phyloP scores from a whole-genome alignment of 805 yeast genomes.

The Suhomyces sp. region DNA sequence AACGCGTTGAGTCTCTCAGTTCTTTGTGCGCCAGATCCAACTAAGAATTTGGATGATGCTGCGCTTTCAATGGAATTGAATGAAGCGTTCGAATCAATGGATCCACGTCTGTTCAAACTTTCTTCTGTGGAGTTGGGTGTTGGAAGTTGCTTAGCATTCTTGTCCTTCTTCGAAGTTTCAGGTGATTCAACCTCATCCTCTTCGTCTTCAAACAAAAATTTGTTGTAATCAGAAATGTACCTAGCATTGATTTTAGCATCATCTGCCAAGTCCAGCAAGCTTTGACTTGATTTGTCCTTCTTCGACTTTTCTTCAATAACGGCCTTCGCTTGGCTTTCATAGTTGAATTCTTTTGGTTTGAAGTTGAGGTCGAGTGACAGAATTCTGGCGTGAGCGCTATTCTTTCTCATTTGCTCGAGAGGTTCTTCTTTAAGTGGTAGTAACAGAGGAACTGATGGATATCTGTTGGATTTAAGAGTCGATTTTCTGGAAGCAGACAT shows the following conservation, averaged over 20 bases:
- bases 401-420: constrained; percentile 5
- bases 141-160: constrained; percentile 12
- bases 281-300: constrained; percentile 12
- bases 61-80: constrained; percentile 34
- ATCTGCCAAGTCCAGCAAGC: constrained; percentile 15
- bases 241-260: constrained; percentile 14
- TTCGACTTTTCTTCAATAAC: constrained; percentile 6
- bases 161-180: constrained; percentile 4
- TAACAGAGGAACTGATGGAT: constrained; percentile 35
- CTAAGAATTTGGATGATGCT: constrained; percentile 24
- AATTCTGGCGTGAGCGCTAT: constrained; percentile 13
- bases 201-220: constrained; percentile 18
- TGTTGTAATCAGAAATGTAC: constrained; percentile 28
- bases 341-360: constrained; percentile 11
- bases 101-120: constrained; percentile 10
- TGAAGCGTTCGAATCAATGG: constrained; percentile 16
- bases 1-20: constrained; percentile 10
- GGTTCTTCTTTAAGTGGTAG: constrained; percentile 6
- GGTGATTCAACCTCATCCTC: constrained; percentile 1
- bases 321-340: constrained; percentile 11
- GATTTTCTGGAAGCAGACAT: constrained; percentile 29
- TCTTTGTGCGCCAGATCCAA: constrained; percentile 15
- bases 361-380: constrained; percentile 23
- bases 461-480: constrained; percentile 33
- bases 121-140: constrained; percentile 15